A percentile compares a stretch with the other conserved stretches of the same genome.
phyloP scores from a whole-genome alignment of 495 filamentous ascomycete species.

The Penicillium subrubescens region DNA sequence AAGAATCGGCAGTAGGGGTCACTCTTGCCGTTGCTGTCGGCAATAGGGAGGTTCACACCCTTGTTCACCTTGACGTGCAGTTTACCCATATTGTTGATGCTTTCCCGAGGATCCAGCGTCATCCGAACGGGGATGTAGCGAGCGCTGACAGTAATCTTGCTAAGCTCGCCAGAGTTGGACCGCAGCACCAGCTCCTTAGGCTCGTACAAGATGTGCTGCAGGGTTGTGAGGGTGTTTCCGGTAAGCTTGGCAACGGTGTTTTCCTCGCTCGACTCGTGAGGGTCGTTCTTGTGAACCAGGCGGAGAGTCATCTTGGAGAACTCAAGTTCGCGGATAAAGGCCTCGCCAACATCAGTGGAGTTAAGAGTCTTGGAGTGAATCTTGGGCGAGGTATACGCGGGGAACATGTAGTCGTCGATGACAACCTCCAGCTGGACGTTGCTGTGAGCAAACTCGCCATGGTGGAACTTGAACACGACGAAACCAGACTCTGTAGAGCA shows the following conservation, averaged over 20 bases:
- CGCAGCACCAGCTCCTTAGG: constrained; percentile 79
- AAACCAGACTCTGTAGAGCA: constrained; percentile 74
- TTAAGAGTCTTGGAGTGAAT: constrained; percentile 64
- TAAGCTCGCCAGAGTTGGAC: constrained; percentile 71
- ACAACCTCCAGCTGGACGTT: constrained; percentile 83
- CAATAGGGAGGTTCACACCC: constrained; percentile 82
- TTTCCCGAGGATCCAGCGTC: constrained; percentile 90
- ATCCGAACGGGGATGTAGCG: constrained; percentile 94
- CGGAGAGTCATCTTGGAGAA: constrained; percentile 91
- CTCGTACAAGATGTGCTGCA: constrained; percentile 88
- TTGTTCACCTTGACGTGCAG: constrained; percentile 90
- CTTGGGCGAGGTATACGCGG: constrained; percentile 79
- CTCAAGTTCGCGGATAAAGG: constrained; percentile 93
- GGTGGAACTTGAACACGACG: constrained; percentile 91
- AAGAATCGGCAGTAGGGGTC: constrained; percentile 97
- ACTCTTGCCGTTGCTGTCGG: constrained; percentile 93
- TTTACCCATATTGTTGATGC: constrained; percentile 97
- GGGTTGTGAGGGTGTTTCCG: constrained; percentile 80
- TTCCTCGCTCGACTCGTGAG: constrained; percentile 71
- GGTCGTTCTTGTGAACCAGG: constrained; percentile 71
- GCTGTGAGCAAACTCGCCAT: constrained; percentile 75
- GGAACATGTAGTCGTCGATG: constrained; percentile 94
- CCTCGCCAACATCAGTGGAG: constrained; percentile 91
- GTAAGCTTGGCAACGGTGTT: constrained; percentile 78
- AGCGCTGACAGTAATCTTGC: constrained; percentile 83